phyloP scores from a whole-genome alignment of 129 eudicot genomes.

The Flaveria robusta region DNA sequence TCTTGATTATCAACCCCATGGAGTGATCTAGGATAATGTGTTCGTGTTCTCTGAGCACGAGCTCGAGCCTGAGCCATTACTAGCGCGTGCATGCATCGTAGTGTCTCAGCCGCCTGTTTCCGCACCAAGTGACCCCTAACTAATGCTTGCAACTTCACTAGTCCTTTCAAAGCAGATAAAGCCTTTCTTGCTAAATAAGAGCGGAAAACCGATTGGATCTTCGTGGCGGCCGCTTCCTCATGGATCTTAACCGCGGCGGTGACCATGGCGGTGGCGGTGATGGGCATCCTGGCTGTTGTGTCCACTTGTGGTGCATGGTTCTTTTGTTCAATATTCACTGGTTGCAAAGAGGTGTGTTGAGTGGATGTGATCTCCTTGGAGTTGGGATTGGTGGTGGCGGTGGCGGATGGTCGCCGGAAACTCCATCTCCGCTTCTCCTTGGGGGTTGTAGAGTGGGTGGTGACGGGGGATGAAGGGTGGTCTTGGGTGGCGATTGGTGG shows the following conservation, averaged over 20 bases:
- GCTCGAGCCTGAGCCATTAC: slow-evolving; percentile 76
- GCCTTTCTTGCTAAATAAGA: slow-evolving; percentile 92
- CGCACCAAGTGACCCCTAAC: slow-evolving; percentile 86
- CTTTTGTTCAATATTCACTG: slow-evolving; percentile 32
- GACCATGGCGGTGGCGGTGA: slow-evolving; percentile 5
- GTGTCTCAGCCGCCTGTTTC: slow-evolving; percentile 80
- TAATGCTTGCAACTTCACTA: slow-evolving; percentile 88
- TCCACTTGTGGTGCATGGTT: slow-evolving; percentile 51
- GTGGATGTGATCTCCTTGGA: neutral
- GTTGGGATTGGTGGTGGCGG: slow-evolving; percentile 24
- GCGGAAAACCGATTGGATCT: slow-evolving; percentile 73
- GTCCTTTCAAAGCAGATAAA: slow-evolving; percentile 71
- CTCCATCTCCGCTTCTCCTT: slow-evolving; percentile 90
- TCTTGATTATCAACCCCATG: slow-evolving; percentile 29
- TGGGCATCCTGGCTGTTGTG: slow-evolving; percentile 40
- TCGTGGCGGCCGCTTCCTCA: slow-evolving; percentile 52
- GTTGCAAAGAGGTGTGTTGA: slow-evolving; percentile 7
- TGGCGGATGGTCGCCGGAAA: slow-evolving; percentile 70
- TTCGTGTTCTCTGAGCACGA: slow-evolving; percentile 55
- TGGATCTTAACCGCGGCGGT: neutral
- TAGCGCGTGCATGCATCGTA: slow-evolving; percentile 81
- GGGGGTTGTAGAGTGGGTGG: slow-evolving; percentile 46
- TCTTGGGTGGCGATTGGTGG: slow-evolving; percentile 33
- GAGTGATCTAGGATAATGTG: slow-evolving; percentile 34
- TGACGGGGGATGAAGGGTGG: slow-evolving; percentile 45